Evolutionary conservation across 805 yeast genomes (phyloP), one percentile per base, ranked within the genome.

Genomic region (Starmerella sirachaensis): DNA sequence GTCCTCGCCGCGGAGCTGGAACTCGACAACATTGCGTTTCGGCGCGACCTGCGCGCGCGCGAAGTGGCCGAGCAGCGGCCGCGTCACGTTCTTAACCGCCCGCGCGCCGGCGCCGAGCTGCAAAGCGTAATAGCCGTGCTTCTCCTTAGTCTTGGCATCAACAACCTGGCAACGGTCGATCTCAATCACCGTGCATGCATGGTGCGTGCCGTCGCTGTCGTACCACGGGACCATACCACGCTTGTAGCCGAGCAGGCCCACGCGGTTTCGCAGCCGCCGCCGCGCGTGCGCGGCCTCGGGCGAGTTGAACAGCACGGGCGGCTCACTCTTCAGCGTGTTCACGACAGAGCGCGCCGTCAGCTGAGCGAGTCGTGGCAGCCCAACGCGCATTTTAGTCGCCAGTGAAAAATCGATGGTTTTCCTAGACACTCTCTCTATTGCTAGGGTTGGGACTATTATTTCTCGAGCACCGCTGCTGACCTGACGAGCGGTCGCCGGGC

Each of bases 141-240:
- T 65, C n/a, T 69, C 75, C 20, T 66, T 52, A 3, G 88, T 78
- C 56, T 79, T 81, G 51, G 72, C 74, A 54, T 70, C 69, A 13
- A 78, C 61, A 13, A 91, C 97, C 63, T 91, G 97, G 46, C 83
- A 82, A 39, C 86, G 74, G 57, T 85, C 80, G 43, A 91, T 70
- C 56, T 85, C 93, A 28, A 91, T 64, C 7, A 91, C 80, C 4
- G 98, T 91, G 33, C 93, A 91, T 2, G 93, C 86, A 38, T 68
- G 59, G 45, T 75, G 75, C 64, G 66, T 19, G 95, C 97, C 11
- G 67, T 67, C 25, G 61, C 60, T 69, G 45, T 70, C 88, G 70
- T 74, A 81, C 31, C 36, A 47, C 12, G 91, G 74, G 35, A 85
- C 75, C 95, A 88, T 88, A 13, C 96, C 97, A 41, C 78, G 66